Conservation (phyloP, 2,329 filamentous ascomycete species). For the Achaetomium macrosporum region DNA sequence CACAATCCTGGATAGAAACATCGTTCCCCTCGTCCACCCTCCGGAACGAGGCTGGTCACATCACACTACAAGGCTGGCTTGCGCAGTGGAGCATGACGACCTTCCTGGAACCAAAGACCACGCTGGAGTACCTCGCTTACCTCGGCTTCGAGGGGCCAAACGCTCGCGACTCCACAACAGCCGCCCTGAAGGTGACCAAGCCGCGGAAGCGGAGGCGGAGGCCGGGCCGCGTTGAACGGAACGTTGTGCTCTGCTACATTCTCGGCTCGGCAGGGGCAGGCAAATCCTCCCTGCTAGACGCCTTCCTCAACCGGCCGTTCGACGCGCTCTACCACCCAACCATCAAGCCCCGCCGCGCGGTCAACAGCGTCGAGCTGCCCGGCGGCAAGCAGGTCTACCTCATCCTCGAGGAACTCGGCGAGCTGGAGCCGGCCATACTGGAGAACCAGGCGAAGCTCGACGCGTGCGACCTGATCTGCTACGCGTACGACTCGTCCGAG, state of each 20-base stretch:
- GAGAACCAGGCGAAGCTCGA: slow-evolving; percentile 89
- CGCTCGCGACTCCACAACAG: slow-evolving; percentile 68
- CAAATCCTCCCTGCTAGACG: slow-evolving; percentile 85
- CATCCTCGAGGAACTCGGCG: slow-evolving; percentile 89
- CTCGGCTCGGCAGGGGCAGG: slow-evolving; percentile 79
- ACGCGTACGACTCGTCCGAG: slow-evolving; percentile 93
- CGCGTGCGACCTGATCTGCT: slow-evolving; percentile 89
- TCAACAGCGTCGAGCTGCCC: slow-evolving; percentile 93
- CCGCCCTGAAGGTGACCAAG: slow-evolving; percentile 88
- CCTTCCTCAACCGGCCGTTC: slow-evolving; percentile 86
- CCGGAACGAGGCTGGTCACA: slow-evolving; percentile 88
- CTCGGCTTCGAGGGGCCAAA: slow-evolving; percentile 84
- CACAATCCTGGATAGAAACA: slow-evolving; percentile 78
- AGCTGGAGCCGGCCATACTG: slow-evolving; percentile 89
- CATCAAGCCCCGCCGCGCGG: slow-evolving; percentile 86
- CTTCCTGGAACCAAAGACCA: slow-evolving; percentile 90
- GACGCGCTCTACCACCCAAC: slow-evolving; percentile 81
- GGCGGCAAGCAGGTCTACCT: slow-evolving; percentile 96
- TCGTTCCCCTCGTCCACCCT: slow-evolving; percentile 92
- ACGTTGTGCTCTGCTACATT: slow-evolving; percentile 90
- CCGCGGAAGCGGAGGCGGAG: slow-evolving; percentile 77
- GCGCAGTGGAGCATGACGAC: slow-evolving; percentile 99
- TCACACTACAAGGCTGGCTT: slow-evolving; percentile 95
- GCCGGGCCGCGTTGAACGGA: slow-evolving; percentile 82
- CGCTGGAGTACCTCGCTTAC: slow-evolving; percentile 91